phyloP scores from a whole-genome alignment of 2,329 filamentous ascomycete genomes.

The Pseudocercospora fijiensis region DNA sequence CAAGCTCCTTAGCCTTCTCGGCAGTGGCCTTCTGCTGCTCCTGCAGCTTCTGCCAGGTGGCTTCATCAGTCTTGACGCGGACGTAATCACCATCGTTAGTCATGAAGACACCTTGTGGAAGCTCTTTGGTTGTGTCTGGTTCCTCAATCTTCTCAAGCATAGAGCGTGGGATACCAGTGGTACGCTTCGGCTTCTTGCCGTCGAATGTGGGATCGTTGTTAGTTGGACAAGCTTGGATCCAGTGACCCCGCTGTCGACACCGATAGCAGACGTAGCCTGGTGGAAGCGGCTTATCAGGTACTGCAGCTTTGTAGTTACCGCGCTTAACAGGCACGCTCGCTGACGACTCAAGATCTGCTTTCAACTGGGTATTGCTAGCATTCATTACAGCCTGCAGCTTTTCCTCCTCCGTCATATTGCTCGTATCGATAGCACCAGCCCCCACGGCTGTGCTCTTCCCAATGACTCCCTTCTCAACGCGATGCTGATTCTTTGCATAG shows the following conservation, averaged over 20 bases:
- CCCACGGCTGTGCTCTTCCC: slow-evolving; percentile 37
- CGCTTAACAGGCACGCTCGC: slow-evolving; percentile 62
- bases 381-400: slow-evolving; percentile 90
- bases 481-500: slow-evolving; percentile 76
- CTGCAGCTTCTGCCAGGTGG: slow-evolving; percentile 94
- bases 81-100: slow-evolving; percentile 98
- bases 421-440: slow-evolving; percentile 60
- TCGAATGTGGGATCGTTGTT: slow-evolving; percentile 97
- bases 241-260: slow-evolving; percentile 94
- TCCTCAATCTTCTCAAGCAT: slow-evolving; percentile 95
- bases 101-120: slow-evolving; percentile 89
- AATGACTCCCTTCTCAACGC: slow-evolving; percentile 61
- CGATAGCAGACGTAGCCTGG: slow-evolving; percentile 95
- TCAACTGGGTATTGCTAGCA: slow-evolving; percentile 87
- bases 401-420: slow-evolving; percentile 85
- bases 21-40: slow-evolving; percentile 87
- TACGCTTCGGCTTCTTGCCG: slow-evolving; percentile 89
- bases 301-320: slow-evolving; percentile 62
- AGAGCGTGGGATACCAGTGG: slow-evolving; percentile 92
- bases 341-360: slow-evolving; percentile 88
- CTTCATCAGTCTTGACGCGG: slow-evolving; percentile 91
- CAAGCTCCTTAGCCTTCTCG: slow-evolving; percentile 70
- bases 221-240: slow-evolving; percentile 98
- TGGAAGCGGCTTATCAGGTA: slow-evolving; percentile 90
- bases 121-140: slow-evolving; percentile 71